These are phyloP conservation scores for Collariella sp. DNA, from an alignment of 495 filamentous ascomycete genomes.

Conservation along the genomic window DNA sequence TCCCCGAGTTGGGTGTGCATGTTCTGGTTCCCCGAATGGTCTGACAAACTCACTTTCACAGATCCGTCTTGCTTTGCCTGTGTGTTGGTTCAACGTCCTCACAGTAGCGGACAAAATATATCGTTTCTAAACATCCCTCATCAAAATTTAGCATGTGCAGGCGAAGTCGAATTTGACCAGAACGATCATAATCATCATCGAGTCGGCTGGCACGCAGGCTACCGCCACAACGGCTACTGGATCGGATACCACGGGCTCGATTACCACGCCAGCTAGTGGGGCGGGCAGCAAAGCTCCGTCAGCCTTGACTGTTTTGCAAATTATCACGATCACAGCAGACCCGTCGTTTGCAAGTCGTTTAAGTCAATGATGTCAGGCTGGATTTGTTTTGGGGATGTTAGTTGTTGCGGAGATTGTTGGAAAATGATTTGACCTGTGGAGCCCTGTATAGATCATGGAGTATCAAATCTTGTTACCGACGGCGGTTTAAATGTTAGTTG, in stretches of 20 bases:
- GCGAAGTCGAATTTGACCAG: background rate
- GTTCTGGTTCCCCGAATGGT: no score
- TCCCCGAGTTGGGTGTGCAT: no score
- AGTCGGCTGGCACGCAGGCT: background rate
- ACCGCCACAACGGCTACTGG: background rate
- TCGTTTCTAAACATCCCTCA: no score
- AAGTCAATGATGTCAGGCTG: background rate
- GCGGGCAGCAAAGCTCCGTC: background rate
- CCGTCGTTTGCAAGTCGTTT: conserved; percentile 1
- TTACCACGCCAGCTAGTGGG: background rate
- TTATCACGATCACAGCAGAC: background rate
- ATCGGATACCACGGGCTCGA: background rate
- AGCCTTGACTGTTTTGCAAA: background rate
- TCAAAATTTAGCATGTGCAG: no score
- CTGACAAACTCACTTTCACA: no score
- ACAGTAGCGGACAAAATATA: no score
- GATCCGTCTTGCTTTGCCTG: no score
- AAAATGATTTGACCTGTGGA: background rate
- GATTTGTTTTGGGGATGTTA: background rate
- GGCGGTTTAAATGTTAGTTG: no score
- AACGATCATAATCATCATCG: background rate
- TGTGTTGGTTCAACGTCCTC: no score
- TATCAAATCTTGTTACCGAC: no score
- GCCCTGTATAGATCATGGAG: no score
- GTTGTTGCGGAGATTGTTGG: background rate